phyloP scores from a whole-genome alignment of 805 yeast species.

The Brettanomyces anomalus region DNA sequence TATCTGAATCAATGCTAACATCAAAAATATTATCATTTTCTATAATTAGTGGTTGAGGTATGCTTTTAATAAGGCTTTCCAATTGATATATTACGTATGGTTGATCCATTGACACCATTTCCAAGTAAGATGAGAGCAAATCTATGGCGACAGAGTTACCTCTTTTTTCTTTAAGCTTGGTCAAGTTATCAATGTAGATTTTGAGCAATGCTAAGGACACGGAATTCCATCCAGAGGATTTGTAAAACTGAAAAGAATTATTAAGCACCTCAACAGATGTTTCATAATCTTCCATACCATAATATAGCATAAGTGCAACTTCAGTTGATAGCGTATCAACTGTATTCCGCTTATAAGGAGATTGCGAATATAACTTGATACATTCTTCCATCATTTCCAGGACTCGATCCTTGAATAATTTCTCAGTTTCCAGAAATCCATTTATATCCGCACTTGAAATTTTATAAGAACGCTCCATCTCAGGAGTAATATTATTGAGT shows the following conservation, averaged over 20 bases:
- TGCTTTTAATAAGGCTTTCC: slow-evolving; percentile 6
- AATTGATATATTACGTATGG: slow-evolving; percentile 18
- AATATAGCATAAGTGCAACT: slow-evolving; percentile 56
- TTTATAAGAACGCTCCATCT: slow-evolving; percentile 3
- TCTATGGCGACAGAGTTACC: slow-evolving; percentile 15
- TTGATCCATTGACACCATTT: slow-evolving; percentile 17
- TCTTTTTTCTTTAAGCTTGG: slow-evolving; percentile 25
- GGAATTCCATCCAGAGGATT: slow-evolving; percentile 62
- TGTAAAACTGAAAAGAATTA: slow-evolving; percentile 61
- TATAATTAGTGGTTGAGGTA: slow-evolving; percentile 3
- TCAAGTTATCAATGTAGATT: slow-evolving; percentile 61
- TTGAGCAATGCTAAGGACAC: slow-evolving; percentile 61
- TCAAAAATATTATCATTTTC: slow-evolving; percentile 27
- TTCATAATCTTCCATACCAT: slow-evolving; percentile 36
- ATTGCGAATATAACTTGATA: slow-evolving; percentile 40
- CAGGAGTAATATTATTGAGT: slow-evolving; percentile 9
- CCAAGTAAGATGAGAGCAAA: slow-evolving; percentile 33
- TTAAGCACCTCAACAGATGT: slow-evolving; percentile 56
- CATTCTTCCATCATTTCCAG: slow-evolving; percentile 47
- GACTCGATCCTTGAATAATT: slow-evolving; percentile 33
- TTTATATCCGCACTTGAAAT: slow-evolving; percentile 12
- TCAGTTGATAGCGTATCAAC: slow-evolving; percentile 73
- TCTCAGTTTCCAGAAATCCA: slow-evolving; percentile 23
- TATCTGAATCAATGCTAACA: slow-evolving; percentile 27
- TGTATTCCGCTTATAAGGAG: slow-evolving; percentile 48